Evolutionary conservation across 163 green algal species (phyloP).

Genomic region (Prototheca cutis): DNA sequence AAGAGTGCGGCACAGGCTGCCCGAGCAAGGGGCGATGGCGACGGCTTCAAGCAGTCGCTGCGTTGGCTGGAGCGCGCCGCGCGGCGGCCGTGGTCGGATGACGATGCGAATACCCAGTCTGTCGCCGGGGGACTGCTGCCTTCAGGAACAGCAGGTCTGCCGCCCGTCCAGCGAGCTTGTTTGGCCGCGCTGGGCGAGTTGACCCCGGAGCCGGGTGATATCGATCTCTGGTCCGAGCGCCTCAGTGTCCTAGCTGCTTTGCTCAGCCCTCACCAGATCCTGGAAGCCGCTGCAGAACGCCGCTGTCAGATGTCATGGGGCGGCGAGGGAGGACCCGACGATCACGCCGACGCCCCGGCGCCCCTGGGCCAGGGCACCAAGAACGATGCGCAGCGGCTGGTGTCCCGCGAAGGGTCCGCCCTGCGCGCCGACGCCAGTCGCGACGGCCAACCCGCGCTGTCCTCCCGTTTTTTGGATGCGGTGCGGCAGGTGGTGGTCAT

Average conservation of each 20-base stretch:
- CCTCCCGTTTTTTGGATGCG: too few species aligned
- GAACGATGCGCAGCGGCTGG: too few species aligned
- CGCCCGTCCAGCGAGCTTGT: conserved; percentile 58
- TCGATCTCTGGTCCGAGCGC: conserved; percentile 11
- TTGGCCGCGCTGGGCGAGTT: conserved; percentile 33
- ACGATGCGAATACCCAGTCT: conserved; percentile 43
- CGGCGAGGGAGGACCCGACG: too few species aligned
- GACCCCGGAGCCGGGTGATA: conserved; percentile 2
- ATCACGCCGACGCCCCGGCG: too few species aligned
- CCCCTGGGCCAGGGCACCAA: too few species aligned
- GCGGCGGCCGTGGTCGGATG: conserved; percentile 50
- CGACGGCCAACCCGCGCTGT: too few species aligned
- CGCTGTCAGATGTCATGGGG: too few species aligned
- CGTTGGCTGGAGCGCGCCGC: conserved; percentile 55
- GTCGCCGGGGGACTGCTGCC: conserved; percentile 22
- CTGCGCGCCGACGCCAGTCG: too few species aligned
- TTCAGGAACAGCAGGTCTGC: conserved; percentile 30
- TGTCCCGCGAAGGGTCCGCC: too few species aligned
- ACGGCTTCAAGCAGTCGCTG: conserved; percentile 36
- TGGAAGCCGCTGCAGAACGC: background rate
- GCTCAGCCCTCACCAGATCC: background rate
- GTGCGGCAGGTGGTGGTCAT: too few species aligned
- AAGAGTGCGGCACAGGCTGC: background rate
- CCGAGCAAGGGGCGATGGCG: conserved; percentile 8
- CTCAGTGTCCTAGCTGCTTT: background rate